phyloP scores from a whole-genome alignment of 73 alveolate genomes.

The Urostyla sp. region DNA sequence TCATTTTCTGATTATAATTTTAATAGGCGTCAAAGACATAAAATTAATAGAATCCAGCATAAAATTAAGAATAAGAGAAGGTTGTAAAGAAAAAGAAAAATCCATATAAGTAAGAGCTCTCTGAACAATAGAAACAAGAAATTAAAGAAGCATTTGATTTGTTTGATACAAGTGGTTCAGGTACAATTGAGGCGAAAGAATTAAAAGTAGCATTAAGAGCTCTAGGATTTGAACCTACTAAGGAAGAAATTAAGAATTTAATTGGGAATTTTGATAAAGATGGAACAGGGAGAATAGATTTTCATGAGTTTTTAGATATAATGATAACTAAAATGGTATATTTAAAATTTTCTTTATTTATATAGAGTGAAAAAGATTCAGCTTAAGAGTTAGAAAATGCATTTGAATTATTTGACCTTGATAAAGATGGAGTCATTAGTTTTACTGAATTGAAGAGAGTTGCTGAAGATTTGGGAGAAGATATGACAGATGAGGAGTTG shows the following conservation, averaged over 20 bases:
- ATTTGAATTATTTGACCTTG: slow-evolving; percentile 89
- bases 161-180: slow-evolving; percentile 97
- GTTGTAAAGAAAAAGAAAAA: slow-evolving; percentile 64
- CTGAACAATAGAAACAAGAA: slow-evolving; percentile 94
- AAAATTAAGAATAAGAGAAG: too few relatives aligned
- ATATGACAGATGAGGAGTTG: slow-evolving; percentile 96
- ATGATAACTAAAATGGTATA: slow-evolving; percentile 94
- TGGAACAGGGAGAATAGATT: slow-evolving; percentile 92
- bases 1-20: too few relatives aligned
- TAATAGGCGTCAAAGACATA: too few relatives aligned
- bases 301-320: slow-evolving; percentile 95
- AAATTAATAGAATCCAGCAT: too few relatives aligned
- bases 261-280: slow-evolving; percentile 92
- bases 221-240: slow-evolving; percentile 97
- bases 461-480: slow-evolving; percentile 92
- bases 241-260: slow-evolving; percentile 93
- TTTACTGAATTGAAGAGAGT: slow-evolving; percentile 87
- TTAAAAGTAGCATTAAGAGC: slow-evolving; percentile 96
- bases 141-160: slow-evolving; percentile 97
- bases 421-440: slow-evolving; percentile 86
- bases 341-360: not conserved
- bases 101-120: slow-evolving; percentile 83
- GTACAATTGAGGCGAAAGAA: slow-evolving; percentile 96
- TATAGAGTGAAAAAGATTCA: slow-evolving; percentile 88
- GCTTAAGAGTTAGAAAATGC: slow-evolving; percentile 90